Base-by-base conservation (phyloP, 148 eudicot species). In the Vaccinium myrtillus region DNA sequence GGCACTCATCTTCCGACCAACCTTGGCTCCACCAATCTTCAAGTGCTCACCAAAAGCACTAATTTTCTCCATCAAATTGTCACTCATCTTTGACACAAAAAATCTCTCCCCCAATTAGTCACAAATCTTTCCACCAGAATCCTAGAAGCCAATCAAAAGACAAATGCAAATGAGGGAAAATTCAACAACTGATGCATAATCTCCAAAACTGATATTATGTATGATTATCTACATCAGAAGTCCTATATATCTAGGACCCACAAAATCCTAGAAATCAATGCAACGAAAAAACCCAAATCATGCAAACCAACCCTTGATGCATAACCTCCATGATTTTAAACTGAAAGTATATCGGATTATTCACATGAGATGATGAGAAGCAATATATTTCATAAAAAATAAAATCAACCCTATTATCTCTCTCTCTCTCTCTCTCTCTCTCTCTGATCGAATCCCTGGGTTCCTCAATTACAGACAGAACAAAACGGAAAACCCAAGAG, bases 31-130 rank as follows among this genome's bases (percentile, higher is more conserved):
- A 36, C 94, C 88, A 9, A 93, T 93, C 91, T 87, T 95, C 83
- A 95, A 87, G 9, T 96, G 91, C 94, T 97, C 99, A 2, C 99
- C 93, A 49, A 97, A 89, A n/a, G 98, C 87, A 16, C 87, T 95
- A 59, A 97, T 94, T 87, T 97, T 97, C 0, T 97, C 99, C 98
- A 95, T 94, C 90, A 95, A 82, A 87, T 95, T 95, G 87, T 95
- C 98, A 84, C 98, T 91, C 98, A 97, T 95, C 80, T 85, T 92
- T 49, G 36, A 79, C 87, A 77, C 88, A 7, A 75, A 49, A 43
- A 23, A 6, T 8, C 53, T 74, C 43, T 70, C 48, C 82, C 63
- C 39, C 67, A 48, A 63, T 8, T 63, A 32, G 15, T n/a, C 15
- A 2, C 9, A 69, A 46, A 73, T 77, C 58, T 21, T 80, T 43